Evolutionary conservation across 2,329 filamentous ascomycete genomes (phyloP).

Genomic region (Neonectria faginata): DNA sequence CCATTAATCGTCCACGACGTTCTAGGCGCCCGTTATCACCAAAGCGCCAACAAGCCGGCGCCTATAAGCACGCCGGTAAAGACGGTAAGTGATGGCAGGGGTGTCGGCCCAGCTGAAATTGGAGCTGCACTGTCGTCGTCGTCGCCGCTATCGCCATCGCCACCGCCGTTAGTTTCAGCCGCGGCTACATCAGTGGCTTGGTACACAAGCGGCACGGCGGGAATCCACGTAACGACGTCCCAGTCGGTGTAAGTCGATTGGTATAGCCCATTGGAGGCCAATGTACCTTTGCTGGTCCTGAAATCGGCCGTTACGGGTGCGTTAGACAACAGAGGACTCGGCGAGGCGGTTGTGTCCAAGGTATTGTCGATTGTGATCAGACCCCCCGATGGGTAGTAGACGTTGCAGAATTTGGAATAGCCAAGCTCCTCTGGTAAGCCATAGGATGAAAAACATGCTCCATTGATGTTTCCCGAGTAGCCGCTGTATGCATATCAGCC

Average conservation of each 20-base stretch:
- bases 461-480: constrained; percentile 19
- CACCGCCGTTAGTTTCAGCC: not conserved
- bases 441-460: constrained; percentile 29
- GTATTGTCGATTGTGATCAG: constrained; percentile 16
- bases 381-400: not conserved
- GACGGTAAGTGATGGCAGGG: constrained; percentile 10
- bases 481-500: constrained; percentile 28
- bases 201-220: constrained; percentile 34
- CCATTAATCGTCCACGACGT: not conserved
- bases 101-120: not conserved
- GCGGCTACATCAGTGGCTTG: constrained; percentile 29
- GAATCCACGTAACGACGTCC: constrained; percentile 15
- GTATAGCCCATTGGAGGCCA: not conserved
- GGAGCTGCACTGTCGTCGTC: constrained; percentile 16
- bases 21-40: constrained; percentile 20
- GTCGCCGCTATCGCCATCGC: not conserved
- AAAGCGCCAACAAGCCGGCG: constrained; percentile 31
- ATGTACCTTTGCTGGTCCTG: not conserved
- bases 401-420: constrained; percentile 18
- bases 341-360: constrained; percentile 27
- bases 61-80: constrained; percentile 27
- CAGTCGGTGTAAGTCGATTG: not conserved
- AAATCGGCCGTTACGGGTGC: constrained; percentile 2
- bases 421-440: constrained; percentile 17
- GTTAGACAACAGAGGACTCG: constrained; percentile 16